A percentile compares a stretch with the other conserved stretches of the same genome.
Conservation (phyloP, 2,329 filamentous ascomycete genomes). For the Periconia sp. region DNA sequence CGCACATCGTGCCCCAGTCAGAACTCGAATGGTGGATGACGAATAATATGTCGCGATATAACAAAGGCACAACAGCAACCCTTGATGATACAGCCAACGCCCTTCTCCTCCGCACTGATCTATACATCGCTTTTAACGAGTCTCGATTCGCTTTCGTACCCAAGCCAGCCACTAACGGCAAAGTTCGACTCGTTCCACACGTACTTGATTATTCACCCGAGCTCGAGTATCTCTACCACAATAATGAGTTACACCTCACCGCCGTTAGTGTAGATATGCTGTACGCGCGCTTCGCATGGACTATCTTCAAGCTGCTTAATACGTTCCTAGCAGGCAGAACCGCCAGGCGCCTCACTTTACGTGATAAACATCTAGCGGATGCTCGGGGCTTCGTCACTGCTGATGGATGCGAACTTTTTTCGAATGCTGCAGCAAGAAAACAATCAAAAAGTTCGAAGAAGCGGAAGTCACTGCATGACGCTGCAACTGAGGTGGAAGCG, state of each 20-base stretch:
- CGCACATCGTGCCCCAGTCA: slow-evolving; percentile 11
- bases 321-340: slow-evolving; percentile 9
- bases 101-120: slow-evolving; percentile 18
- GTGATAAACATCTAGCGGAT: not conserved
- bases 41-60: slow-evolving; percentile 12
- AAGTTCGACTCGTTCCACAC: slow-evolving; percentile 9
- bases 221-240: slow-evolving; percentile 16
- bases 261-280: slow-evolving; percentile 11
- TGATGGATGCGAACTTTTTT: slow-evolving; percentile 10
- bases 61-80: slow-evolving; percentile 4
- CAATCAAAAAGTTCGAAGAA: slow-evolving; percentile 9
- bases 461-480: slow-evolving; percentile 8
- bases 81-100: slow-evolving; percentile 9
- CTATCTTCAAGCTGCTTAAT: slow-evolving; percentile 11
- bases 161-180: slow-evolving; percentile 11
- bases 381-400: slow-evolving; percentile 9
- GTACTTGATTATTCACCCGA: slow-evolving; percentile 6
- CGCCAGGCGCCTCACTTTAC: slow-evolving; percentile 9
- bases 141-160: slow-evolving; percentile 19
- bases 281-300: slow-evolving; percentile 15
- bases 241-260: slow-evolving; percentile 11
- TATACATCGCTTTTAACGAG: slow-evolving; percentile 24
- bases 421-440: not conserved
- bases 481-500: not conserved
- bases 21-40: slow-evolving; percentile 13